Evolutionary conservation across 1,284 basidiomycete genomes (phyloP).

Genomic region (Phlebopus sp.): DNA sequence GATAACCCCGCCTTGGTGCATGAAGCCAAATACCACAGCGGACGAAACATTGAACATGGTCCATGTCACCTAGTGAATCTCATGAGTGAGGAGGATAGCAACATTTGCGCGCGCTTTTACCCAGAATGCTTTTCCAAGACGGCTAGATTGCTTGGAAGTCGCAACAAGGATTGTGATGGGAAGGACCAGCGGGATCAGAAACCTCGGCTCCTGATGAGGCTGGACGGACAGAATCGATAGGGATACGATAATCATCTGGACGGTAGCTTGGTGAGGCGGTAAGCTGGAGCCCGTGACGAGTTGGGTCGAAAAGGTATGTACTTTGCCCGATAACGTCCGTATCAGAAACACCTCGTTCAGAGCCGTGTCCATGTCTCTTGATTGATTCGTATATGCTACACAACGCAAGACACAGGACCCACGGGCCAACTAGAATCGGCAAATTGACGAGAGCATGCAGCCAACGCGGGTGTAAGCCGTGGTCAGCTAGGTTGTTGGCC

Average conservation of each 20-base stretch:
- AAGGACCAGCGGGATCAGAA: constrained; percentile 37
- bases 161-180: constrained; percentile 32
- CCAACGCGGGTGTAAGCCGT: constrained; percentile 42
- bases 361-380: neutral
- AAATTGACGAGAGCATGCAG: constrained; percentile 39
- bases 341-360: constrained; percentile 10
- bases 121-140: constrained; percentile 33
- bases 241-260: constrained; percentile 31
- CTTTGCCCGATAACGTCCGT: constrained; percentile 21
- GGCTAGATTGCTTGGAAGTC: constrained; percentile 25
- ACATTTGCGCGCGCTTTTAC: constrained; percentile 21
- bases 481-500: constrained; percentile 36
- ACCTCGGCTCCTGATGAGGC: constrained; percentile 43
- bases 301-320: constrained; percentile 4
- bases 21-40: constrained; percentile 34
- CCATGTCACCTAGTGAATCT: constrained; percentile 27
- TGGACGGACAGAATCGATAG: constrained; percentile 34
- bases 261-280: constrained; percentile 25
- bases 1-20: constrained; percentile 42
- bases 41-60: constrained; percentile 31
- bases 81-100: neutral
- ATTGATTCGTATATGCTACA: constrained; percentile 6
- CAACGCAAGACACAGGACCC: constrained; percentile 24
- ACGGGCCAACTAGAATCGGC: constrained; percentile 39
- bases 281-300: neutral